phyloP scores from a whole-genome alignment of 1,139 yeast species.

The Sugiyamaella sp. region DNA sequence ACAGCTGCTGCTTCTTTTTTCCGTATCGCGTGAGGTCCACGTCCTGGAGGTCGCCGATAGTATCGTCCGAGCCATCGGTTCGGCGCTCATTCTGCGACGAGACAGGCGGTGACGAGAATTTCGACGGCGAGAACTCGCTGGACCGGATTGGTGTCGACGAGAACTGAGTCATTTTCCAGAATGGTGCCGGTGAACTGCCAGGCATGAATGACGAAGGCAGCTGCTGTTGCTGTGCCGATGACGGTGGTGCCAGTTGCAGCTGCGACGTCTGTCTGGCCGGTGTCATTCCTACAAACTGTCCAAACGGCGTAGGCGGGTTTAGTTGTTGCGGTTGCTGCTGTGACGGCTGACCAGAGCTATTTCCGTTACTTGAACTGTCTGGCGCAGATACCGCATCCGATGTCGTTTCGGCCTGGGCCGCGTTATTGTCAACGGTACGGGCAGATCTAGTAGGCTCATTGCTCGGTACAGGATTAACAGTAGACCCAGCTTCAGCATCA shows the following conservation, averaged over 20 bases:
- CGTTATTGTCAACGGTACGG: background rate
- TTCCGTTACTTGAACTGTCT: constrained; percentile 5
- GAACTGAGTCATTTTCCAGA: constrained; percentile 48
- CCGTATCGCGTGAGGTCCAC: constrained; percentile 47
- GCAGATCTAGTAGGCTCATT: background rate
- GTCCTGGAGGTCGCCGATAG: constrained; percentile 49
- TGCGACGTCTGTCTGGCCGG: constrained; percentile 36
- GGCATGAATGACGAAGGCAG: constrained; percentile 48
- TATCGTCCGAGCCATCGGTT: constrained; percentile 34
- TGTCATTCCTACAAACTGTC: constrained; percentile 25
- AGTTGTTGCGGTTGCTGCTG: constrained; percentile 17
- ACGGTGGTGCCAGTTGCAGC: constrained; percentile 45
- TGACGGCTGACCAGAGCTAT: background rate
- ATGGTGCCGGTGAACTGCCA: constrained; percentile 46
- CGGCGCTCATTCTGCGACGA: constrained; percentile 24
- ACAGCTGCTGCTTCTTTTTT: constrained; percentile 17
- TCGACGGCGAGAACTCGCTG: constrained; percentile 38
- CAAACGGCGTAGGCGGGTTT: constrained; percentile 12
- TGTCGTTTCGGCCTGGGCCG: too few relatives aligned
- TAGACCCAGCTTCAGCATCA: background rate
- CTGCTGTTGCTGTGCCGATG: constrained; percentile 46
- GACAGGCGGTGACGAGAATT: constrained; percentile 40
- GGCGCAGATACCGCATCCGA: too few relatives aligned
- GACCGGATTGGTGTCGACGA: constrained; percentile 43
- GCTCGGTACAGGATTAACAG: background rate